Evolutionary conservation across 371 early-diverging fungal genomes (phyloP), one percentile per base, ranked within the genome.

Genomic region (Mucor ambiguus): DNA sequence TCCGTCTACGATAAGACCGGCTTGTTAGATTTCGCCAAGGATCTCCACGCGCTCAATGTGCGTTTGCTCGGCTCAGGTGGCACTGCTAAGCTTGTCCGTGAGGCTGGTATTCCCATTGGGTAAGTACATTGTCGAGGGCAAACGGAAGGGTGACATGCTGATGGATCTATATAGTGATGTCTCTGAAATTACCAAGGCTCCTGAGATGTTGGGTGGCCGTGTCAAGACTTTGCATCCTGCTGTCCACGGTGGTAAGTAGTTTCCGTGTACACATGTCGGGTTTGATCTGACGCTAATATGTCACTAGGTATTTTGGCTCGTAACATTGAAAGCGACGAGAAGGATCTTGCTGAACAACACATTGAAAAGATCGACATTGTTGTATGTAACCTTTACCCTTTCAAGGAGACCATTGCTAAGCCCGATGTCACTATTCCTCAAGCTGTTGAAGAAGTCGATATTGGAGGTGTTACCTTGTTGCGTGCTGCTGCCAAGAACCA

Each of bases 401-500:
- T 98, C 88, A 90, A 95, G 82, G 89, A 96, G 81, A 96, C 97
- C 22, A 86, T 97, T 43, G 92, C 95, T 38, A 89, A 90, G 75
- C 84, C 82, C 33, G 93, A 87, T 60, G 96, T 97, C 29, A 96
- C 96, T 48, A 89, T 97, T 71, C 84, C 96, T 33, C 87, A 95
- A 74, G 97, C 97, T 62, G 96, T 98, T 60, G 98, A 98, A 77
- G 97, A 98, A 76, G 90, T 98, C 72, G 98, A 98, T 75, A 98
- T 98, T 78, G 98, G 97, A 75, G 98, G 98, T 74, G 98, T 98
- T 44, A 97, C 98, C 20, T 87, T 98, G 63, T 86, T 97, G 57
- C 92, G 98, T 66, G 98, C 98, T 63, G 98, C 98, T 66, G 98
- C 98, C 72, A 98, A 98, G 90, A 98, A 98, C 85, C 98, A 97